Conservation (phyloP, 352 stramenopile species). For the Phytophthora melonis region DNA sequence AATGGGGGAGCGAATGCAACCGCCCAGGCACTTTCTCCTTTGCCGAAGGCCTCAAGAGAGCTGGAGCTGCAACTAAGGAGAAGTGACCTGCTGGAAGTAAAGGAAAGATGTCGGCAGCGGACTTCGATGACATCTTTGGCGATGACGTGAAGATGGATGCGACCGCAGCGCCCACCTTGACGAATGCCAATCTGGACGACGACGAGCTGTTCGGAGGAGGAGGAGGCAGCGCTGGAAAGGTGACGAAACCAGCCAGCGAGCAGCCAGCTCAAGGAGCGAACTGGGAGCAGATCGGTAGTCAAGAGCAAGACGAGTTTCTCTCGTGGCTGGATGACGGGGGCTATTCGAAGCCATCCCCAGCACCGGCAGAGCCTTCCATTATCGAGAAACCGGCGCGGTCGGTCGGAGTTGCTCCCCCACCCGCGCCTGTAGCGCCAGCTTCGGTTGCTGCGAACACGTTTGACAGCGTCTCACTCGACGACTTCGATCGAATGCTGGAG, state of each 20-base stretch:
- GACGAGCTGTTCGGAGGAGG: slow-evolving; percentile 41
- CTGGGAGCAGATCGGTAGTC: slow-evolving; percentile 44
- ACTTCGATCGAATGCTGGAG: slow-evolving; percentile 32
- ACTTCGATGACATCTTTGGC: slow-evolving; percentile 89
- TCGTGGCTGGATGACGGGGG: slow-evolving; percentile 81
- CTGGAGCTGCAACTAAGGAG: not conserved
- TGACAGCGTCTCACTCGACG: slow-evolving; percentile 46
- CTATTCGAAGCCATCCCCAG: slow-evolving; percentile 5
- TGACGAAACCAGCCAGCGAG: slow-evolving; percentile 17
- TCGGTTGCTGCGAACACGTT: not conserved
- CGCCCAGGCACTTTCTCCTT: not conserved
- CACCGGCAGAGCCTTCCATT: not conserved
- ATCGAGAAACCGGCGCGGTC: not conserved
- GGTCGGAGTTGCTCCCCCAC: slow-evolving; percentile 18
- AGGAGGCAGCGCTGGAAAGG: slow-evolving; percentile 9
- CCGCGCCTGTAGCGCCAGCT: slow-evolving; percentile 5
- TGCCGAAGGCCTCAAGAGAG: not conserved
- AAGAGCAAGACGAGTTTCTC: slow-evolving; percentile 74
- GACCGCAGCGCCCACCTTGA: slow-evolving; percentile 50
- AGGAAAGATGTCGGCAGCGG: slow-evolving; percentile 40
- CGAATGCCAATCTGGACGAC: slow-evolving; percentile 59
- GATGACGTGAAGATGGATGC: slow-evolving; percentile 78
- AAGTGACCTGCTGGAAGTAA: not conserved
- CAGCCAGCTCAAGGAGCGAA: slow-evolving; percentile 26
- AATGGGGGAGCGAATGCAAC: not conserved